These are phyloP conservation scores for Diospyros kaki DNA, from an alignment of 148 eudicot genomes.

Conservation along the genomic window DNA sequence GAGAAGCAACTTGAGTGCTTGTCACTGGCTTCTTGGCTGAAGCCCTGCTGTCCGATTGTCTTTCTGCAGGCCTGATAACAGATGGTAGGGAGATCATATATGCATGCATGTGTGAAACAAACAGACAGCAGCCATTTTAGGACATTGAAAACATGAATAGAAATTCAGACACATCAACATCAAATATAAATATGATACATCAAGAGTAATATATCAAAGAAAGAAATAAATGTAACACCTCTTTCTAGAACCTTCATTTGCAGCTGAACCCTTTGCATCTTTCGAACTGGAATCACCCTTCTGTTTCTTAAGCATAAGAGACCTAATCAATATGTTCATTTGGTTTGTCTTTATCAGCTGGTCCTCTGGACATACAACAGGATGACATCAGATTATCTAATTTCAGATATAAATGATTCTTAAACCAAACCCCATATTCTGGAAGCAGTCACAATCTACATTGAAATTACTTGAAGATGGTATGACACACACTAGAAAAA, in stretches of 20 bases:
- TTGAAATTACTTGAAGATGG: not conserved
- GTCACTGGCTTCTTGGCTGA: constrained; percentile 60
- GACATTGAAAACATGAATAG: not conserved
- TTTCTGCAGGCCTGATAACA: constrained; percentile 58
- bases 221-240: constrained; percentile 36
- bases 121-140: not conserved
- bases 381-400: constrained; percentile 8
- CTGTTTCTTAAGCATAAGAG: constrained; percentile 76
- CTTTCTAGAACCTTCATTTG: constrained; percentile 65
- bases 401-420: constrained; percentile 1
- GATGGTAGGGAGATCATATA: not conserved
- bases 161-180: not conserved
- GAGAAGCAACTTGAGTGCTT: constrained; percentile 38
- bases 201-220: not conserved
- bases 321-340: constrained; percentile 79
- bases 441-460: not conserved
- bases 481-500: not conserved
- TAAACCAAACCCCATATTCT: not conserved
- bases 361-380: constrained; percentile 43
- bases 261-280: constrained; percentile 31
- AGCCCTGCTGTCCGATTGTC: constrained; percentile 58
- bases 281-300: constrained; percentile 49
- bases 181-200: not conserved
- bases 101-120: not conserved
- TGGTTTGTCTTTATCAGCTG: constrained; percentile 91